phyloP scores from a whole-genome alignment of 1,284 basidiomycete species.

The Lentinus polychrous region DNA sequence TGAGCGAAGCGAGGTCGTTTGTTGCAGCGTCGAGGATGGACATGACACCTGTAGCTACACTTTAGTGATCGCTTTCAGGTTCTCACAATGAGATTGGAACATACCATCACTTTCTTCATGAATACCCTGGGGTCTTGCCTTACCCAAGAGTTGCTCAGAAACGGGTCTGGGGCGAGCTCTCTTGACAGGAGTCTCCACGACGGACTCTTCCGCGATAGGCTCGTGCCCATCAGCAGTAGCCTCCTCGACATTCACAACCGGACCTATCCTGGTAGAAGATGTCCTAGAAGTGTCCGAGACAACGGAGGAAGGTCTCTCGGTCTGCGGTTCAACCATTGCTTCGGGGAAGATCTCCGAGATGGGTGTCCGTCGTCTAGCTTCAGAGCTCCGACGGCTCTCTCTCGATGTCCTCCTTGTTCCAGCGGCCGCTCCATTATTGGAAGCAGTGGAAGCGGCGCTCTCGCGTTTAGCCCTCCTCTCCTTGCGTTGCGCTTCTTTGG shows the following conservation, averaged over 20 bases:
- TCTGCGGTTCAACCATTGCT: slow-evolving; percentile 8
- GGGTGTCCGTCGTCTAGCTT: slow-evolving; percentile 21
- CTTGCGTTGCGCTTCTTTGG: slow-evolving; percentile 41
- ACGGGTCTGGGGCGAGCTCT: slow-evolving; percentile 45
- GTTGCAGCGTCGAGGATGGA: slow-evolving; percentile 70
- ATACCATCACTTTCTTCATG: slow-evolving; percentile 47
- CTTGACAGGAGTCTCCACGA: slow-evolving; percentile 43
- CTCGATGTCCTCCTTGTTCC: slow-evolving; percentile 13
- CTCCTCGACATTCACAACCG: slow-evolving; percentile 43
- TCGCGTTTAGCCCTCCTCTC: slow-evolving; percentile 30
- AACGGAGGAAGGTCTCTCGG: slow-evolving; percentile 8
- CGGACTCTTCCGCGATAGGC: slow-evolving; percentile 9
- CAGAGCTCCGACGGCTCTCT: slow-evolving; percentile 22
- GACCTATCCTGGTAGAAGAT: slow-evolving; percentile 15
- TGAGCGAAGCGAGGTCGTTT: slow-evolving; percentile 67
- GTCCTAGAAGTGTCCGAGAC: background rate
- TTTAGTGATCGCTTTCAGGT: slow-evolving; percentile 7
- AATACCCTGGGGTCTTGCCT: slow-evolving; percentile 40
- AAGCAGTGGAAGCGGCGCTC: background rate
- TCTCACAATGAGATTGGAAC: slow-evolving; percentile 21
- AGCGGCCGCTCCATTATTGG: background rate
- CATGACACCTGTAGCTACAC: slow-evolving; percentile 44
- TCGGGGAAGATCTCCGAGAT: slow-evolving; percentile 30
- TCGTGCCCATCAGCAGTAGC: slow-evolving; percentile 46
- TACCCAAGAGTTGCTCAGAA: slow-evolving; percentile 57